phyloP scores from a whole-genome alignment of 2,329 filamentous ascomycete species.

The Aspergillus sergii region DNA sequence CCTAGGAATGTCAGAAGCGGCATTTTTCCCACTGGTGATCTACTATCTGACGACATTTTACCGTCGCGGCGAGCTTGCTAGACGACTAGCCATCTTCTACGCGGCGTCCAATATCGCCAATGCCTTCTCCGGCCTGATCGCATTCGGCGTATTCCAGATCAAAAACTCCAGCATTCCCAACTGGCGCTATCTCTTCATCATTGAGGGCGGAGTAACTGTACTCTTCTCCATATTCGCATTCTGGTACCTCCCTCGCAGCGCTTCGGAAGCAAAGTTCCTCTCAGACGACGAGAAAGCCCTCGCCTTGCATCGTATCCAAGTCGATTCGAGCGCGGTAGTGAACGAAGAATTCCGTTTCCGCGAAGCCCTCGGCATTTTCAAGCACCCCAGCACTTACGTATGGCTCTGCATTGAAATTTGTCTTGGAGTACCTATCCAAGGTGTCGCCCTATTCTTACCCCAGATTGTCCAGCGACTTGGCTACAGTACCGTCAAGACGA shows the following conservation, averaged over 20 bases:
- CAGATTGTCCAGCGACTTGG: conserved; percentile 59
- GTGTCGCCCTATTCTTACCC: conserved; percentile 60
- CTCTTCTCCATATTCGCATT: conserved; percentile 66
- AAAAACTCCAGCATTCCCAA: conserved; percentile 49
- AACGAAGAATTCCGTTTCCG: conserved; percentile 58
- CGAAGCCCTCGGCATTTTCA: conserved; percentile 57
- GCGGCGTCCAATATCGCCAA: conserved; percentile 74
- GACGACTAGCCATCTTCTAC: conserved; percentile 73
- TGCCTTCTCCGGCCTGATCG: conserved; percentile 63
- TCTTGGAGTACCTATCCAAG: conserved; percentile 61
- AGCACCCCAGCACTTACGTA: conserved; percentile 55
- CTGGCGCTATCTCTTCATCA: conserved; percentile 59
- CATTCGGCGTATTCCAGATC: conserved; percentile 65
- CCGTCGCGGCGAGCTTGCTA: conserved; percentile 69
- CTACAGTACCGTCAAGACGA: conserved; percentile 65
- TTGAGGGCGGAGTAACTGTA: conserved; percentile 63
- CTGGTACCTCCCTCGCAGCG: conserved; percentile 68
- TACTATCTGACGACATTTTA: conserved; percentile 70
- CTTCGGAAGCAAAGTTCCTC: conserved; percentile 67
- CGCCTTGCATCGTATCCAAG: conserved; percentile 72
- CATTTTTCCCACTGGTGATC: conserved; percentile 71
- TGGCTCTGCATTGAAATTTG: conserved; percentile 62
- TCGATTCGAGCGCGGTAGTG: conserved; percentile 70
- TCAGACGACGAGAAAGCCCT: conserved; percentile 66
- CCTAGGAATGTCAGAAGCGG: conserved; percentile 67